phyloP scores from a whole-genome alignment of 192 early-diverging fungal genomes.

The Coemansia sp. region DNA sequence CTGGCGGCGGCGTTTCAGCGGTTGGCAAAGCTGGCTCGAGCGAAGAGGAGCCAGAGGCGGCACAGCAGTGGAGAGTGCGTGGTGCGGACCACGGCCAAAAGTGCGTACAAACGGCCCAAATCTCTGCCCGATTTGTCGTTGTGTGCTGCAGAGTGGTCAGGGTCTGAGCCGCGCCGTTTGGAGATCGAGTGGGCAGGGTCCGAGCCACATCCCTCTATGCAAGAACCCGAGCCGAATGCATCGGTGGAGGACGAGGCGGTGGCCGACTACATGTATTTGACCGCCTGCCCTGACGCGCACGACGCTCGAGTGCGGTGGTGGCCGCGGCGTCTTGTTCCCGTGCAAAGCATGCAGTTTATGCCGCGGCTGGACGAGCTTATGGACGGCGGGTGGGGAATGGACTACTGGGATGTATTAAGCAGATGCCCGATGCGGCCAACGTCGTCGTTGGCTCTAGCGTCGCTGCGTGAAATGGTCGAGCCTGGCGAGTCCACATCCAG shows the following conservation, averaged over 20 bases:
- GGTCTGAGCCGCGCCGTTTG: no score
- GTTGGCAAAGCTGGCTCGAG: background rate
- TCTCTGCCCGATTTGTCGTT: slow-evolving; percentile 1
- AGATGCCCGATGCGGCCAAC: slow-evolving; percentile 51
- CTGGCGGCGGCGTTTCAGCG: slow-evolving; percentile 1
- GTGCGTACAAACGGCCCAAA: background rate
- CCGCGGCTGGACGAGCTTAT: slow-evolving; percentile 21
- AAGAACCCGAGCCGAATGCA: no score
- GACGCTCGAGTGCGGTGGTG: slow-evolving; percentile 24
- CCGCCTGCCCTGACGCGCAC: slow-evolving; percentile 9
- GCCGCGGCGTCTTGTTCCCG: slow-evolving; percentile 41
- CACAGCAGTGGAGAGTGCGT: background rate
- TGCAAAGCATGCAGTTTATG: slow-evolving; percentile 54
- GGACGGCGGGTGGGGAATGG: slow-evolving; percentile 7
- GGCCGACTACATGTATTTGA: slow-evolving; percentile 37
- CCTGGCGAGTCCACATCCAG: background rate
- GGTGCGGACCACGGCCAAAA: background rate
- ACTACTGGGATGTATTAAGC: slow-evolving; percentile 47
- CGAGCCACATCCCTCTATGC: no score
- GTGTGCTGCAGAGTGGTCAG: no score
- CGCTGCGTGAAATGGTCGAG: slow-evolving; percentile 36
- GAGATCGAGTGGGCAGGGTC: no score
- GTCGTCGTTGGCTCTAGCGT: slow-evolving; percentile 39
- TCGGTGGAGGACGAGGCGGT: slow-evolving; percentile 1
- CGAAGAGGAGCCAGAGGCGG: background rate